Percentiles rank a stretch among this genome's conserved stretches.
Conservation (phyloP, 495 filamentous ascomycete genomes). For the Podospora comata region DNA sequence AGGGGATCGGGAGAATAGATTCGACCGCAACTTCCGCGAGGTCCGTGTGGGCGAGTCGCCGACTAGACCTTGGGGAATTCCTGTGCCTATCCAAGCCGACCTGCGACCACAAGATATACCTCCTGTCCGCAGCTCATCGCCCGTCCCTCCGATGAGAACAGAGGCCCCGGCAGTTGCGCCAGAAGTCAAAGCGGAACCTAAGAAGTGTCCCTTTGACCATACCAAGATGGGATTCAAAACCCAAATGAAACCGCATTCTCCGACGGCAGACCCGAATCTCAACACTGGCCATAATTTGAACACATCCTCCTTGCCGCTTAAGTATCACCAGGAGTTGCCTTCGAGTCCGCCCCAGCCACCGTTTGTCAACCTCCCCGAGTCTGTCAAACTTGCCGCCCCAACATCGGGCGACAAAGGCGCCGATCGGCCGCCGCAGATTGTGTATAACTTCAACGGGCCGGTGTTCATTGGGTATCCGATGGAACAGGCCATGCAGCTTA, state of each 20-base stretch:
- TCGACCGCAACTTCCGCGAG: slow-evolving; percentile 77
- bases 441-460: slow-evolving; percentile 70
- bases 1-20: slow-evolving; percentile 52
- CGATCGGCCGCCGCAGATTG: slow-evolving; percentile 56
- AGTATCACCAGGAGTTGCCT: slow-evolving; percentile 19
- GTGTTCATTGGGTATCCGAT: slow-evolving; percentile 86
- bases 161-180: not conserved
- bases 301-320: slow-evolving; percentile 24
- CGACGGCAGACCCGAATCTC: slow-evolving; percentile 11
- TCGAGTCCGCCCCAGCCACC: slow-evolving; percentile 33
- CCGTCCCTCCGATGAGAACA: not conserved
- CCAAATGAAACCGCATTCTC: slow-evolving; percentile 19
- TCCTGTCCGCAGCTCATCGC: not conserved
- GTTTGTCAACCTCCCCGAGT: slow-evolving; percentile 39
- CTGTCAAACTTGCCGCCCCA: slow-evolving; percentile 20
- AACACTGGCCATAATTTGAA: slow-evolving; percentile 11
- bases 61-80: slow-evolving; percentile 86
- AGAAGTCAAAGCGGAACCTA: slow-evolving; percentile 10
- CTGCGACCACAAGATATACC: slow-evolving; percentile 24
- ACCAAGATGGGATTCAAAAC: slow-evolving; percentile 34
- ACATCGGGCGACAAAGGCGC: slow-evolving; percentile 24
- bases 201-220: slow-evolving; percentile 49
- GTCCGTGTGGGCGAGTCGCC: slow-evolving; percentile 85
- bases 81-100: slow-evolving; percentile 48
- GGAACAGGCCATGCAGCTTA: slow-evolving; percentile 68